Conservation (phyloP, 305 asterid species). For the Solanum chacoense region DNA sequence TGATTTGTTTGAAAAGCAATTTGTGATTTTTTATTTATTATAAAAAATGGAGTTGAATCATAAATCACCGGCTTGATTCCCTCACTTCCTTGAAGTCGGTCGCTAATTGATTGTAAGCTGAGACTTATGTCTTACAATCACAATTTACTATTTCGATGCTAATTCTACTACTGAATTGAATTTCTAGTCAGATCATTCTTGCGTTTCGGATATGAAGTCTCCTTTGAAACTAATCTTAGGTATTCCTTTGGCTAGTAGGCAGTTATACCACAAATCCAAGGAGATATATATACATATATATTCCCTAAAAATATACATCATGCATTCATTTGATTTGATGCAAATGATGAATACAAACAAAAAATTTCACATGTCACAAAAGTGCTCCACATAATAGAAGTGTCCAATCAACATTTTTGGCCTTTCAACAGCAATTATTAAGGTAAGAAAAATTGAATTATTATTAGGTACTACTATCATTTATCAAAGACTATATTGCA, state of each 20-base stretch:
- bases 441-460: not conserved
- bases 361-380: not conserved
- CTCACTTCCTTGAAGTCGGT: not conserved
- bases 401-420: not conserved
- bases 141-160: no score
- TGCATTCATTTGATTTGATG: no score
- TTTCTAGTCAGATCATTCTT: no score
- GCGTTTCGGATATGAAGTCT: not conserved
- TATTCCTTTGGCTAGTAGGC: not conserved
- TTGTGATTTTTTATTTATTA: not conserved
- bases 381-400: not conserved
- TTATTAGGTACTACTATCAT: not conserved
- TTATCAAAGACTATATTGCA: not conserved
- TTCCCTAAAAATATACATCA: no score
- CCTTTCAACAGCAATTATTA: not conserved
- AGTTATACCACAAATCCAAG: no score
- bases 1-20: not conserved
- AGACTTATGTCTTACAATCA: no score
- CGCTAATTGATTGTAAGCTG: no score
- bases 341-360: not conserved
- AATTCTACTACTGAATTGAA: no score
- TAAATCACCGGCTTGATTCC: not conserved
- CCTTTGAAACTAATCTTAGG: not conserved
- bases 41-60: not conserved
- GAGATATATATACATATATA: no score